Percentiles rank a stretch among this genome's conserved stretches.
Evolutionary conservation across 371 early-diverging fungal species (phyloP).

Genomic region (Cokeromyces recurvatus): DNA sequence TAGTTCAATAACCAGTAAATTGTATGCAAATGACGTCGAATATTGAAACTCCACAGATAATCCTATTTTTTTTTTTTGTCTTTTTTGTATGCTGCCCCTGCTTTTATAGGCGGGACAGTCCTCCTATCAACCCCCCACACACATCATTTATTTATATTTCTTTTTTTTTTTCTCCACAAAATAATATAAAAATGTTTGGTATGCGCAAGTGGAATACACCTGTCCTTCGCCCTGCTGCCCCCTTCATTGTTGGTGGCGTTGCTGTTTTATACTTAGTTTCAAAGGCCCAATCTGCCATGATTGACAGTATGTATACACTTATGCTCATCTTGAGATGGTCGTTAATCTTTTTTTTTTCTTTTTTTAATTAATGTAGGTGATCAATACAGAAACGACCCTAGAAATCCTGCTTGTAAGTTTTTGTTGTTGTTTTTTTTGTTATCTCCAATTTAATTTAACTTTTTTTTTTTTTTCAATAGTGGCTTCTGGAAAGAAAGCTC

Average conservation of each 20-base stretch:
- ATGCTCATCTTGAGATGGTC: too few species aligned
- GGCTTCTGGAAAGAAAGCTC: slow-evolving; percentile 52
- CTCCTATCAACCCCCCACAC: neutral
- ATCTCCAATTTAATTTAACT: too few species aligned
- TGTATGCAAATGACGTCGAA: too few species aligned
- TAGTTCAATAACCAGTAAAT: too few species aligned
- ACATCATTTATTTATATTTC: neutral
- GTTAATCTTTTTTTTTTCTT: too few species aligned
- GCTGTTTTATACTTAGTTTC: slow-evolving; percentile 43
- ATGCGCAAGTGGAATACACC: slow-evolving; percentile 51
- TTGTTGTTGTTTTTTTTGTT: too few species aligned
- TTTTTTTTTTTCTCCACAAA: neutral
- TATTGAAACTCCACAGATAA: too few species aligned
- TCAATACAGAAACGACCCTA: slow-evolving; percentile 51
- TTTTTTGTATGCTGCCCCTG: too few species aligned
- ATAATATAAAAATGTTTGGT: slow-evolving; percentile 39
- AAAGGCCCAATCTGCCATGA: slow-evolving; percentile 49
- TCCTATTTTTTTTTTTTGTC: too few species aligned
- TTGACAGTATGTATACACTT: slow-evolving; percentile 42
- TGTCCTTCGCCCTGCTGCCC: slow-evolving; percentile 42
- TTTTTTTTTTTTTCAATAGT: slow-evolving; percentile 26
- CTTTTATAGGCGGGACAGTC: too few species aligned
- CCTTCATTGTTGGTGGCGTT: slow-evolving; percentile 44
- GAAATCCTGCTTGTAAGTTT: slow-evolving; percentile 56
- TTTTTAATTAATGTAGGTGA: too few species aligned